A percentile compares a stretch with the other conserved stretches of the same genome.
These are phyloP conservation scores for Ambrosia artemisiifolia DNA, from an alignment of 129 eudicot species.

Conservation along the genomic window DNA sequence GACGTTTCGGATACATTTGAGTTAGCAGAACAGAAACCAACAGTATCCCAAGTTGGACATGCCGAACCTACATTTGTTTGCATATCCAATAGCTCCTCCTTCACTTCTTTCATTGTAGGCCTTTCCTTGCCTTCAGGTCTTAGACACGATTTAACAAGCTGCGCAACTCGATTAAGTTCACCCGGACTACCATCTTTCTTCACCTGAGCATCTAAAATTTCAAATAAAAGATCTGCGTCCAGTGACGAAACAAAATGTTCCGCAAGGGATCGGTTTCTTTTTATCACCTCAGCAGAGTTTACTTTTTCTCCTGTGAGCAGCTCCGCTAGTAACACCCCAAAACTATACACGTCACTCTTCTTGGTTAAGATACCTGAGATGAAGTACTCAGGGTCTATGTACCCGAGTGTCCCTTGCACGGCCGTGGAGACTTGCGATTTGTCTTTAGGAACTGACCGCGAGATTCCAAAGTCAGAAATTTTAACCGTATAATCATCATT, in stretches of 20 bases:
- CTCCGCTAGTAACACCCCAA: constrained; percentile 33
- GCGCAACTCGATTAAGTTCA: constrained; percentile 9
- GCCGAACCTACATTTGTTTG: not conserved
- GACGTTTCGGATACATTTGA: no score
- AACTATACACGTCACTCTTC: constrained; percentile 34
- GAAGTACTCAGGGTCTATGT: constrained; percentile 34
- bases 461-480: constrained; percentile 27
- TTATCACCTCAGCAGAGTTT: not conserved
- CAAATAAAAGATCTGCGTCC: not conserved
- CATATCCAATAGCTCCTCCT: not conserved
- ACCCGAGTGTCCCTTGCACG: constrained; percentile 24
- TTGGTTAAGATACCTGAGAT: constrained; percentile 18
- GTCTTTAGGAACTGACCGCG: not conserved
- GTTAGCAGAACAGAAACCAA: no score
- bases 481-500: constrained; percentile 16
- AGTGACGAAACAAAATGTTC: constrained; percentile 9
- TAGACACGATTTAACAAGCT: constrained; percentile 18
- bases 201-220: constrained; percentile 19
- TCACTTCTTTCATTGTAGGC: constrained; percentile 27
- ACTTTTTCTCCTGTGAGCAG: constrained; percentile 25
- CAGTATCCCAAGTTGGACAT: no score
- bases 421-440: constrained; percentile 16
- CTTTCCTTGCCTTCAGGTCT: constrained; percentile 19
- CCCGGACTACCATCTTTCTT: constrained; percentile 18
- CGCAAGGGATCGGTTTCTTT: not conserved